Base-by-base conservation (phyloP, 2,329 filamentous ascomycete genomes). In the Didymella exigua region DNA sequence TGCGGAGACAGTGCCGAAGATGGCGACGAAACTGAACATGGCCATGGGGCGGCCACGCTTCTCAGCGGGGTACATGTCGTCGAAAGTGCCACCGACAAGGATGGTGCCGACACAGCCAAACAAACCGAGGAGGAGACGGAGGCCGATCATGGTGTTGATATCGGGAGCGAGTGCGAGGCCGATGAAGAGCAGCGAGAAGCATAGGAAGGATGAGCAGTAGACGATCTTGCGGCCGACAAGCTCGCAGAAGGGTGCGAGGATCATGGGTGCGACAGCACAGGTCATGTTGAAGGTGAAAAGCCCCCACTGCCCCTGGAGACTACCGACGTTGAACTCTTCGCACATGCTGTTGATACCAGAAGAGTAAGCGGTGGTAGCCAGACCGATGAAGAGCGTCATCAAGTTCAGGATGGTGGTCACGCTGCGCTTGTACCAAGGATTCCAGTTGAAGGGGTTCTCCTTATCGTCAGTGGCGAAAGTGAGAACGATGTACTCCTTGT, bases 1-100 rank as follows among this genome's bases (percentile, higher is more conserved):
- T 3, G 81, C 81, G 5, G 75, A 78, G 23, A 83, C 80, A 9
- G 81, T 83, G 38, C 81, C 81, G 52, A 68, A 68, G 21, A 68
- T 67, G 19, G 66, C 65, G 26, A 68, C 58, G 52, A 68, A 68
- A 27, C 52, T 57, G 60, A 68, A 68, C 66, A 68, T 68, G 30
- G 66, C 66, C 66, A 68, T 68, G 6, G 66, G 66, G 4, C 65
- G 61, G 18, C 66, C 66, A 11, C 66, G 64, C 27, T 65, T 61
- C 36, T 68, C 63, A 2, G 66, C 61, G 14, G 66, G 64, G 47
- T 68, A 68, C 66, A 68, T 68, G 49, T 68, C 66, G 40, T 68
- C 66, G 24, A 68, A 68, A 4, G 66, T 68, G 2, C 66, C 66
- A 2, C 66, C 66, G 29, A 68, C 66, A 1, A 68, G 44, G 49